A percentile compares a stretch with the other conserved stretches of the same genome.
phyloP scores from a whole-genome alignment of 2,329 filamentous ascomycete species.

The Ilyonectria mors-panacis region DNA sequence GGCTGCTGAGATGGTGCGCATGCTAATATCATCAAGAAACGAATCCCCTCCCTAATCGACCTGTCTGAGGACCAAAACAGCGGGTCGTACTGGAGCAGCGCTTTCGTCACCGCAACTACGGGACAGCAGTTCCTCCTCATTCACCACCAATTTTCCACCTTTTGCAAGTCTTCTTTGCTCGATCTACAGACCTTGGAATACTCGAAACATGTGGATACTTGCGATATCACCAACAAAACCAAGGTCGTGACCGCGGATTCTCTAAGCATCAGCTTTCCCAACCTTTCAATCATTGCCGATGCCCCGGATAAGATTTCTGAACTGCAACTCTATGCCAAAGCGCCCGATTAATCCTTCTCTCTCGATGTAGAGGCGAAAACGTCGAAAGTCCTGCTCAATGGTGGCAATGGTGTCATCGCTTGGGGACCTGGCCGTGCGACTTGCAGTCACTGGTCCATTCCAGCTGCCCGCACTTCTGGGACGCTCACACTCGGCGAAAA shows the following conservation, averaged over 20 bases:
- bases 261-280: slow-evolving; percentile 15
- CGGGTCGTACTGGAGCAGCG: slow-evolving; percentile 19
- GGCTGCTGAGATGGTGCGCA: no score
- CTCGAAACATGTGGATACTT: slow-evolving; percentile 12
- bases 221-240: not conserved
- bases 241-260: slow-evolving; percentile 4
- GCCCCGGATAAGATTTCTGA: slow-evolving; percentile 17
- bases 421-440: slow-evolving; percentile 11
- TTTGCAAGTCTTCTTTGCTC: slow-evolving; percentile 16
- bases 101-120: slow-evolving; percentile 11
- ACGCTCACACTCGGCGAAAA: slow-evolving; percentile 1
- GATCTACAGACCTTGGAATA: slow-evolving; percentile 11
- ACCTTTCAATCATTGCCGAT: slow-evolving; percentile 3
- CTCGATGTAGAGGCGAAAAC: slow-evolving; percentile 1
- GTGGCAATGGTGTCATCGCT: slow-evolving; percentile 13
- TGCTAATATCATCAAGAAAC: slow-evolving; percentile 1
- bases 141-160: slow-evolving; percentile 8
- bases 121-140: slow-evolving; percentile 22
- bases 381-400: slow-evolving; percentile 11
- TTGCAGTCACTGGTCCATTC: slow-evolving; percentile 19
- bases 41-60: slow-evolving; percentile 8
- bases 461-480: slow-evolving; percentile 14
- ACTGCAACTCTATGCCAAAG: slow-evolving; percentile 8
- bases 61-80: slow-evolving; percentile 17
- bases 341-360: slow-evolving; percentile 6